Evolutionary conservation across 192 early-diverging fungal genomes (phyloP), one percentile per base, ranked within the genome.

Genomic region (Podila verticillata): DNA sequence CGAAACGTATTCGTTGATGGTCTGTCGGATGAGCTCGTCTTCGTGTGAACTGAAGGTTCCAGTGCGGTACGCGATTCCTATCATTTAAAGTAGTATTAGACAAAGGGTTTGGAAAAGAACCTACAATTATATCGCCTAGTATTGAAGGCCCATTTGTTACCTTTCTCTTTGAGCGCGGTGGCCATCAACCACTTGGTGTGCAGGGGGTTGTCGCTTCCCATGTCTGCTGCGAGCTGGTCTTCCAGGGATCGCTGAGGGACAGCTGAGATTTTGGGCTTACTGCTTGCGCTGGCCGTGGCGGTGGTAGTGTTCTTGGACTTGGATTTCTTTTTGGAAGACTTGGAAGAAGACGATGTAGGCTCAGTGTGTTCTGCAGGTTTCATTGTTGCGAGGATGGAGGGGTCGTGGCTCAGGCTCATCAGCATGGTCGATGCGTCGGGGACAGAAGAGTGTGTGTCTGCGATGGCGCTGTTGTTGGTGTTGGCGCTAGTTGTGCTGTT

Each of bases 161-260:
- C 69, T 51, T 80, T 80, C 26, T 80, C 77, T 31, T 80, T 80
- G 15, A 80, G 39, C 8, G 77, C 77, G 7, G 69, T 80, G 6
- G 77, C 77, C 77, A 80, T 80, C 19, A 80, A 66, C 77, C 77
- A 80, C 48, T 80, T 80, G 4, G 77, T 80, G 48, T 80, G 77
- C 26, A 80, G n/a, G 5, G 77, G 77, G 61, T 80, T 80, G 24
- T 54, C 48, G 35, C 77, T 80, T n/a, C 65, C 62, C n/a, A 67
- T 65, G 9, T 58, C 61, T 20, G 54, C 70, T 8, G 44, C 35
- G n/a, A 63, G 24, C 24, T 49, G 48, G 0, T 70, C 35, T 44
- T 70, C 58, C 20, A 70, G 44, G 20, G 58, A 30, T 3, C 26
- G 20, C 8, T 10, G 30, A 30, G 57, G 36, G 7, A 30, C n/a